Percentiles rank a stretch among this genome's conserved stretches.
Conservation (phyloP, 148 eudicot species). For the Rhododendron ovatum region DNA sequence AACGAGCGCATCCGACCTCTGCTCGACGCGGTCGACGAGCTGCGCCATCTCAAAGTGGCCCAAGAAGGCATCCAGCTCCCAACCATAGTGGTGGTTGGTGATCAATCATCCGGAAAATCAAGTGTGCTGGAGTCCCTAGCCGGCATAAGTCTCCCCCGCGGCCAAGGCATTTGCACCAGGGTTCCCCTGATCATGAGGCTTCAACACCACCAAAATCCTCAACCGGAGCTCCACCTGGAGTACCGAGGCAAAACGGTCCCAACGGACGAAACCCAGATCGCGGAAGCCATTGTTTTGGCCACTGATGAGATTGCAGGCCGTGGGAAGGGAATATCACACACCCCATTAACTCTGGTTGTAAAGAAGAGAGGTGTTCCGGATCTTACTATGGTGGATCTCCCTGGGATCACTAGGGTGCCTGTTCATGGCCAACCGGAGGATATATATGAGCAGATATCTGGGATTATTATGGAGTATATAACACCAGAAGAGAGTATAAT, state of each 20-base stretch:
- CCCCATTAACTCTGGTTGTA: slow-evolving; percentile 18
- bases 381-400: slow-evolving; percentile 49
- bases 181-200: slow-evolving; percentile 24
- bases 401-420: slow-evolving; percentile 45
- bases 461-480: slow-evolving; percentile 41
- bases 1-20: background rate
- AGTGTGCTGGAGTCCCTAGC: slow-evolving; percentile 23
- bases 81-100: slow-evolving; percentile 22
- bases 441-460: slow-evolving; percentile 41
- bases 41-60: background rate
- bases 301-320: background rate
- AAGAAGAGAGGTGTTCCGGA: slow-evolving; percentile 35
- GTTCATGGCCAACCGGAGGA: slow-evolving; percentile 47
- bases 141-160: slow-evolving; percentile 19
- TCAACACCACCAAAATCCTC: slow-evolving; percentile 1
- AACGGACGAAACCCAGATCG: slow-evolving; percentile 5
- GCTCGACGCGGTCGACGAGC: background rate
- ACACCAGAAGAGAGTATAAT: slow-evolving; percentile 38
- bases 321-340: slow-evolving; percentile 3
- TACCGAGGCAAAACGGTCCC: slow-evolving; percentile 10
- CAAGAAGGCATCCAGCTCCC: background rate
- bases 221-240: slow-evolving; percentile 14
- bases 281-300: slow-evolving; percentile 5
- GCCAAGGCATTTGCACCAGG: slow-evolving; percentile 21
- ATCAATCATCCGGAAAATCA: slow-evolving; percentile 20